Conservation (phyloP, 2,329 filamentous ascomycete genomes). For the Phoma sp. region DNA sequence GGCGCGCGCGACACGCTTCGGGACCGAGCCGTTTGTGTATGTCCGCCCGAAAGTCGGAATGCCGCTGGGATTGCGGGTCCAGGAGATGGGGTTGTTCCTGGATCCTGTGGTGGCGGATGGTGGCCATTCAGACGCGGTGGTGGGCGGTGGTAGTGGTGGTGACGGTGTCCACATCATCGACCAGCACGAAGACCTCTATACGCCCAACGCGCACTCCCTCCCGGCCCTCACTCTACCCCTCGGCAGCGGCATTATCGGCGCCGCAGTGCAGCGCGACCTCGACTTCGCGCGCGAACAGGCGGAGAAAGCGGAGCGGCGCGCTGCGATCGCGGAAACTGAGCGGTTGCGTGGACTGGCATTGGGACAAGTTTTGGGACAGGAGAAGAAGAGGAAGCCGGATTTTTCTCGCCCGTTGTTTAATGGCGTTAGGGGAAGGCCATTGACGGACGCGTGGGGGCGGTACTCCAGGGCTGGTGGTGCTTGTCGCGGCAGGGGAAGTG, state of each 20-base stretch:
- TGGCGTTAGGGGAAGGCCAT: constrained; percentile 19
- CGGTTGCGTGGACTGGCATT: too few species aligned
- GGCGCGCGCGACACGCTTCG: constrained; percentile 18
- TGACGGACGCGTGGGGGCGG: constrained; percentile 3
- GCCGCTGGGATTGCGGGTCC: constrained; percentile 20
- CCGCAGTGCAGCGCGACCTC: background rate
- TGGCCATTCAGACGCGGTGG: too few species aligned
- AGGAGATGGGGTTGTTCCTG: constrained; percentile 7
- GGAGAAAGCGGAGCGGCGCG: background rate
- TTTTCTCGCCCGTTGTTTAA: constrained; percentile 30
- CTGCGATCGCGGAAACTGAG: too few species aligned
- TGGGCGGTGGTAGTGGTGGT: too few species aligned
- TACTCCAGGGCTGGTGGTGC: background rate
- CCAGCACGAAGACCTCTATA: constrained; percentile 19
- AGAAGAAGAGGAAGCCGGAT: constrained; percentile 2
- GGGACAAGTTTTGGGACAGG: too few species aligned
- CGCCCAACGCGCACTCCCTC: constrained; percentile 14
- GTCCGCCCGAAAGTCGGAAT: constrained; percentile 21
- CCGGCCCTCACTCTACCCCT: constrained; percentile 18
- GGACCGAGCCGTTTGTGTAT: constrained; percentile 40
- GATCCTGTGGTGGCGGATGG: background rate
- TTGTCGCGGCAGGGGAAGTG: background rate
- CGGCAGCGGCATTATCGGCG: constrained; percentile 12
- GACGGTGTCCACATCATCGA: too few species aligned
- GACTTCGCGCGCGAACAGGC: background rate